Base-by-base conservation (phyloP, 2,329 filamentous ascomycete genomes). In the Alternaria incomplexa region DNA sequence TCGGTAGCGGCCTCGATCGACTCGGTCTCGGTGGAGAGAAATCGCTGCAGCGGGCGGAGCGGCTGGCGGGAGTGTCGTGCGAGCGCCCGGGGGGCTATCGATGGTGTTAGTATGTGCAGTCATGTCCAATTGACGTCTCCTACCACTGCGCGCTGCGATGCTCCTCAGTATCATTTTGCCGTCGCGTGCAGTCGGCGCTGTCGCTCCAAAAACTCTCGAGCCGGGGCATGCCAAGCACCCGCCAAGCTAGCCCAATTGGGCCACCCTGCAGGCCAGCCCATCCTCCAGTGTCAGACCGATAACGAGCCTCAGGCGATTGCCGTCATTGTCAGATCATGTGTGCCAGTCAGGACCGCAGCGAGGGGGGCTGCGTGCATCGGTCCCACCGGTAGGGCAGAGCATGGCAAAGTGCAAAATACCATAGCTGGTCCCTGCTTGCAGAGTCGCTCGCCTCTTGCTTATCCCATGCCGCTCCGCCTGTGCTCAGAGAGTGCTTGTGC, bases 131-230 rank as follows among this genome's bases (percentile, higher is more conserved):
- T 9, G 20, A 12, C 5, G 11, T 4, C 8, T 11, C 63, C 66
- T 67, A 82, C 81, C 77, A 67, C 79, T 77, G 71, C 80, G 81
- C 67, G 80, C 73, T 56, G 76, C 73, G 46, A 82, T 62, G 58
- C 79, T 75, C 76, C 82, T 74, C 74, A 83, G 66, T 67, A 83
- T 83, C 82, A 83, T 84, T 57, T 56, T 65, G 58, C 30, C 28
- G 48, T 46, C 50, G 57, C 57, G 61, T 48, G 43, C 48, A 54
- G 45, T 59, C 51, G 22, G 56, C 45, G 17, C 43, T 56, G 53
- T n/a, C n/a, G 12, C 15, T 43, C 5, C 45, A 56, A 54, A 56
- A 64, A 64, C 17, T 64, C 55, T 64, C 59, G 51, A 44, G 46
- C 30, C 26, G 26, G 26, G 26, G 40, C 13, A 52, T 26, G 55